Conservation (phyloP, 768 basidiomycete genomes). For the Auricularia sp. region DNA sequence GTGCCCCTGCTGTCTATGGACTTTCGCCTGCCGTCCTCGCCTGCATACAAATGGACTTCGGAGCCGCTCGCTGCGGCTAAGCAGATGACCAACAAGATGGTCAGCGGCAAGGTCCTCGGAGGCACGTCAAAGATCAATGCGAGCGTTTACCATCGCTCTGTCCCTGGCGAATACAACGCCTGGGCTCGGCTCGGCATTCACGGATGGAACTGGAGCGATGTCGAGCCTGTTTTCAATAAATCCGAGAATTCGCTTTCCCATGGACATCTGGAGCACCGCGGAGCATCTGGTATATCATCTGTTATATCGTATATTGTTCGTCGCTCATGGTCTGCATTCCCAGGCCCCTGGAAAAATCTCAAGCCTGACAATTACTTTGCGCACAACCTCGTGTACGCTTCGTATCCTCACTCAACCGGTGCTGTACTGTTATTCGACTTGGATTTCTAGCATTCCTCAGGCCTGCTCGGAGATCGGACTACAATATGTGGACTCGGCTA, state of each 20-base stretch:
- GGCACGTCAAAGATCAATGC: constrained; percentile 7
- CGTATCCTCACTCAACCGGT: too few relatives aligned
- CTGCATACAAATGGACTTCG: constrained; percentile 11
- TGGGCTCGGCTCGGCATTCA: constrained; percentile 20
- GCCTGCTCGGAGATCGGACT: too few relatives aligned
- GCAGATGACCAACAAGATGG: constrained; percentile 12
- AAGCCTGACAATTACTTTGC: too few relatives aligned
- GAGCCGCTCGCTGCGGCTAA: constrained; percentile 5
- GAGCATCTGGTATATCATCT: too few relatives aligned
- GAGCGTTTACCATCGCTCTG: constrained; percentile 17
- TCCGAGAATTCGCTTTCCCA: constrained; percentile 14
- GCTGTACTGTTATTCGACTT: too few relatives aligned
- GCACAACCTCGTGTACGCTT: too few relatives aligned
- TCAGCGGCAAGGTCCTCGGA: constrained; percentile 17
- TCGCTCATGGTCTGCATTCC: too few relatives aligned
- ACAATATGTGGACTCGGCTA: too few relatives aligned
- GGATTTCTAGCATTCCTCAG: too few relatives aligned
- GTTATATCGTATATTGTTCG: too few relatives aligned
- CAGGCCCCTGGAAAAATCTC: too few relatives aligned
- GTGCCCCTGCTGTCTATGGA: constrained; percentile 24
- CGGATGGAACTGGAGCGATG: constrained; percentile 27
- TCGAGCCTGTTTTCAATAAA: constrained; percentile 25
- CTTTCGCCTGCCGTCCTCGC: constrained; percentile 16
- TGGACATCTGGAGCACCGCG: too few relatives aligned
- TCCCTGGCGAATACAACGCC: constrained; percentile 21